Conservation (phyloP, 257 asterid species). For the Salvia hispanica region DNA sequence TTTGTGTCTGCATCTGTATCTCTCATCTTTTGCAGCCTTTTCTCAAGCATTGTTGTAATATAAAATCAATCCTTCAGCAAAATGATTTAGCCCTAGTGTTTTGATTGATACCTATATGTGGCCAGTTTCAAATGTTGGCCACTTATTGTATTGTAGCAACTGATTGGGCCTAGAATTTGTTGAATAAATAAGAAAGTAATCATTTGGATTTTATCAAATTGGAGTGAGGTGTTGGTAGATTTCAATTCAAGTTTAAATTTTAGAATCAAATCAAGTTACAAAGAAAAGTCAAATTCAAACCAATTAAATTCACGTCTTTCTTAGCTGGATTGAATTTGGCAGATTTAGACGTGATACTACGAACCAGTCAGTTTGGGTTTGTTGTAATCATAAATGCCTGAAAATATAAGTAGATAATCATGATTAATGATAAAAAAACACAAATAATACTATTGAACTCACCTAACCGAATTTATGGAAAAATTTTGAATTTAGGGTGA, state of each 20-base stretch:
- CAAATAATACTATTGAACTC: too few relatives aligned
- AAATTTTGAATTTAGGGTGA: too few relatives aligned
- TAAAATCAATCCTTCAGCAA: slow-evolving; percentile 15
- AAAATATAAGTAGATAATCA: too few relatives aligned
- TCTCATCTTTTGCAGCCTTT: slow-evolving; percentile 28
- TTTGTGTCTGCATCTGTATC: slow-evolving; percentile 4
- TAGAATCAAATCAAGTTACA: slow-evolving; percentile 4
- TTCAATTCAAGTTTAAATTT: slow-evolving; percentile 1
- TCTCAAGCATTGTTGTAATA: slow-evolving; percentile 31
- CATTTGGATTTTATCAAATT: too few relatives aligned
- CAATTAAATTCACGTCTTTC: too few relatives aligned
- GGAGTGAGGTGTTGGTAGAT: slow-evolving; percentile 16
- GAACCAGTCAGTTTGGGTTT: too few relatives aligned
- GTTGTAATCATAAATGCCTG: too few relatives aligned
- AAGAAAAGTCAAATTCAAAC: too few relatives aligned
- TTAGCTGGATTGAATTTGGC: too few relatives aligned
- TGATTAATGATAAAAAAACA: too few relatives aligned
- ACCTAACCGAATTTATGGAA: too few relatives aligned
- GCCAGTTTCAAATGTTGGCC: not conserved
- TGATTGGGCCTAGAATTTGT: not conserved
- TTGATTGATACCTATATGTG: not conserved
- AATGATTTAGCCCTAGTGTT: slow-evolving; percentile 14
- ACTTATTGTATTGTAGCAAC: not conserved
- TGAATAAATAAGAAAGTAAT: slow-evolving; percentile 7
- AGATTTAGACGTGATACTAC: too few relatives aligned